Conservation (phyloP, 345 rosid genomes). For the Lumnitzera littorea region DNA sequence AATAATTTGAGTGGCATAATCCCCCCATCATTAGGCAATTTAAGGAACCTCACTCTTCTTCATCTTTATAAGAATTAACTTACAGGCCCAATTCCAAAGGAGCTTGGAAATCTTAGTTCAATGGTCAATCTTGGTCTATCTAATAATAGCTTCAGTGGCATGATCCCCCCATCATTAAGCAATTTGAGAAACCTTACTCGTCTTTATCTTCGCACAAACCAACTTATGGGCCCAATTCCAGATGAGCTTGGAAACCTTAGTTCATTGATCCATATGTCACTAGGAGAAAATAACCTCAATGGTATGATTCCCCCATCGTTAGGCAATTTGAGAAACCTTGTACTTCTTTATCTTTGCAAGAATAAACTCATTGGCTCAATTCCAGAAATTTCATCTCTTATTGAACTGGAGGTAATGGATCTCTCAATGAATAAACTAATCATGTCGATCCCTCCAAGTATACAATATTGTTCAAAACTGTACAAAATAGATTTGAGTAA, state of each 20-base stretch:
- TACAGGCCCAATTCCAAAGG: neutral
- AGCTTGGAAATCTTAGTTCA: neutral
- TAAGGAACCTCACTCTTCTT: neutral
- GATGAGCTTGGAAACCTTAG: no score
- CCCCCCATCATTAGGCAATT: conserved; percentile 27
- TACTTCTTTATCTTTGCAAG: no score
- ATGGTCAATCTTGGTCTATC: neutral
- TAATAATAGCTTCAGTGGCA: neutral
- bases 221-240: neutral
- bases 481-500: conserved; percentile 24
- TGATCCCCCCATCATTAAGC: neutral
- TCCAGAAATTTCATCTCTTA: neutral
- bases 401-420: neutral
- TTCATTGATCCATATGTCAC: no score
- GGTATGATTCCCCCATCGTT: no score
- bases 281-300: no score
- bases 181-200: neutral
- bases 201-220: neutral
- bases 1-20: neutral
- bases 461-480: conserved; percentile 7
- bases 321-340: no score
- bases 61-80: no score
- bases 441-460: neutral
- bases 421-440: neutral
- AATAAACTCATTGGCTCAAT: neutral